phyloP scores from a whole-genome alignment of 192 early-diverging fungal genomes.

The Chytriomyces sp. region DNA sequence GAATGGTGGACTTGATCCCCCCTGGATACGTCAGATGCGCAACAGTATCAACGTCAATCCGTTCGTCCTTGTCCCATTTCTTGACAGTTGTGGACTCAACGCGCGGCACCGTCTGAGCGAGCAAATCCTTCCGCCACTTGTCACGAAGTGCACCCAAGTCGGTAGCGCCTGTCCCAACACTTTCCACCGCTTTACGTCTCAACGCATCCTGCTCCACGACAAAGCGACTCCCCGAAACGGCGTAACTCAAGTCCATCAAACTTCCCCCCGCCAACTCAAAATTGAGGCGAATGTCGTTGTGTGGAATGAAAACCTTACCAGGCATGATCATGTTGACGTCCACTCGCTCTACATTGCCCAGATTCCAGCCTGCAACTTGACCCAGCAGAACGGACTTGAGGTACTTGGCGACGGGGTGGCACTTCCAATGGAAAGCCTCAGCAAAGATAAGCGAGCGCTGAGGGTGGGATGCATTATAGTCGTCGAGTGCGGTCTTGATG shows the following conservation, averaged over 20 bases:
- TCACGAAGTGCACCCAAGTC: neutral
- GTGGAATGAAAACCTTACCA: neutral
- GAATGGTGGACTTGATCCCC: neutral
- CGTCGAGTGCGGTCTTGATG: conserved; percentile 22
- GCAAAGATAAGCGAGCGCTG: conserved; percentile 17
- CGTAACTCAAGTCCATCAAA: conserved; percentile 39
- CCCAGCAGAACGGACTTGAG: conserved; percentile 21
- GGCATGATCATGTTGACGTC: neutral
- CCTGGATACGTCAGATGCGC: neutral
- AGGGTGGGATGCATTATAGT: neutral
- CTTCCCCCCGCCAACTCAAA: conserved; percentile 33
- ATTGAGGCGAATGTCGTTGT: conserved; percentile 35
- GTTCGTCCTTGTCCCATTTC: neutral
- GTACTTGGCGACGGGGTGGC: conserved; percentile 27
- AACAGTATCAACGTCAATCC: neutral
- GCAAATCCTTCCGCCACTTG: neutral
- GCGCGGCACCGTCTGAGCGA: neutral
- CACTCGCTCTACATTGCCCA: neutral
- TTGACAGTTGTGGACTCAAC: neutral
- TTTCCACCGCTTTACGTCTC: neutral
- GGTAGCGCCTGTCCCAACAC: neutral
- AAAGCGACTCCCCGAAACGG: conserved; percentile 30
- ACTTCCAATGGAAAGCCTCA: conserved; percentile 40
- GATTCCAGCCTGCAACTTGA: conserved; percentile 5
- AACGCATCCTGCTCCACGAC: neutral